Evolutionary conservation across 768 basidiomycete genomes (phyloP).

Genomic region (Pisolithus sp.): DNA sequence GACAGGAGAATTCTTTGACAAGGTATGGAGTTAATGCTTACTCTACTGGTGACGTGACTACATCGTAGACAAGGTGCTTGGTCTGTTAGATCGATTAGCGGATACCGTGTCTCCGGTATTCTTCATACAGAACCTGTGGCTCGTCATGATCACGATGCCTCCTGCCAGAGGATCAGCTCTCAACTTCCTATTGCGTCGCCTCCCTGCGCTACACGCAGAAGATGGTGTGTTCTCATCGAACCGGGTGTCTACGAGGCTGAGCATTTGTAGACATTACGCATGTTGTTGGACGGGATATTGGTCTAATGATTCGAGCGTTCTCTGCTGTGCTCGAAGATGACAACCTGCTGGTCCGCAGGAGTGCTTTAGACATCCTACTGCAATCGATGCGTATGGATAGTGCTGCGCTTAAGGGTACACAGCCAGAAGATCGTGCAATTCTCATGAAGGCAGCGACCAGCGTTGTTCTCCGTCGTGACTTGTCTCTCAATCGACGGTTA

Average conservation of each 20-base stretch:
- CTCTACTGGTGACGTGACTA: slow-evolving; percentile 1
- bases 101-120: slow-evolving; percentile 80
- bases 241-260: not conserved
- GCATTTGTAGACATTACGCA: slow-evolving; percentile 47
- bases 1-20: slow-evolving; percentile 95
- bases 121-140: slow-evolving; percentile 94
- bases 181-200: slow-evolving; percentile 76
- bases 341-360: slow-evolving; percentile 83
- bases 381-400: slow-evolving; percentile 74
- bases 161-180: slow-evolving; percentile 79
- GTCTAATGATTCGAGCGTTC: slow-evolving; percentile 91
- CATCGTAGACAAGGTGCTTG: slow-evolving; percentile 52
- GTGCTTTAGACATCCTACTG: slow-evolving; percentile 77
- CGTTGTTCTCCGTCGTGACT: slow-evolving; percentile 87
- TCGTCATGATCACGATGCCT: slow-evolving; percentile 86
- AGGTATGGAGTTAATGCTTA: slow-evolving; percentile 34
- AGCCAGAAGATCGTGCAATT: slow-evolving; percentile 67
- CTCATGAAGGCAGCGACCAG: slow-evolving; percentile 82
- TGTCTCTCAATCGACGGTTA: slow-evolving; percentile 86
- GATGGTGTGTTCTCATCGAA: slow-evolving; percentile 48
- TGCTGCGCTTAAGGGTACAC: slow-evolving; percentile 58
- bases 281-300: slow-evolving; percentile 80
- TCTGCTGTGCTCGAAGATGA: slow-evolving; percentile 89
- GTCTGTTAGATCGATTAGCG: slow-evolving; percentile 74
- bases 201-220: slow-evolving; percentile 63